Evolutionary conservation across 169 alveolate genomes (phyloP), one percentile per base, ranked within the genome.

Genomic region (Pseudocohnilembus persalinus): DNA sequence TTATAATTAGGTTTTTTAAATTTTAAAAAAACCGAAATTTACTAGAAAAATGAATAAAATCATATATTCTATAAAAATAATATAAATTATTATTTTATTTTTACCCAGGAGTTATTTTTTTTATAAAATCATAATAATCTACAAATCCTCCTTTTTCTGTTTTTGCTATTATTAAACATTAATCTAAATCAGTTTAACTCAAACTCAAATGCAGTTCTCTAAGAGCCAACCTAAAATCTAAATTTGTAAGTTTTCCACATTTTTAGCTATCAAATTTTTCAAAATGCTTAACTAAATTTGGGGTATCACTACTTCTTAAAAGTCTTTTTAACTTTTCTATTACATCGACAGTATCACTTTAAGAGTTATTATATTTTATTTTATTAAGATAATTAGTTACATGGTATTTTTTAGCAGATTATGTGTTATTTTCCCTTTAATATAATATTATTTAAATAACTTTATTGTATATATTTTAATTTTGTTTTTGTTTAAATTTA

Each of bases 71-170:
- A n/a, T n/a, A n/a, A n/a, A 49, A 49, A 49, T 49, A 11, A 49
- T 49, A 49, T 49, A 11, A 49, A 49, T 49, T 20, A 49, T 85
- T 85, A 24, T 65, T 73, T 75, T 93, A 94, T 79, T 85, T 87
- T 76, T 84, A 91, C 83, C 84, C 89, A 63, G 91, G 75, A 24
- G 89, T 92, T 77, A 94, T 90, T 74, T 92, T 90, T n/a, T 91
- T 86, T 63, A 84, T 76, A 74, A 92, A 94, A 33, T 95, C 96
- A 32, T 72, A 81, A 83, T 93, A 92, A 92, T 94, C 95, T 6
- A 95, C 93, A 85, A 85, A 79, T 0, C 97, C 96, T 87, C 94
- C 96, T n/a, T 96, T 95, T 87, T 95, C 96, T 0, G 87, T 81
- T 33, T 93, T 96, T 6, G 91, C 49, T 76, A 87, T 82, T 63